phyloP scores from a whole-genome alignment of 108 stramenopile genomes.

The Stephanodiscus triporus region DNA sequence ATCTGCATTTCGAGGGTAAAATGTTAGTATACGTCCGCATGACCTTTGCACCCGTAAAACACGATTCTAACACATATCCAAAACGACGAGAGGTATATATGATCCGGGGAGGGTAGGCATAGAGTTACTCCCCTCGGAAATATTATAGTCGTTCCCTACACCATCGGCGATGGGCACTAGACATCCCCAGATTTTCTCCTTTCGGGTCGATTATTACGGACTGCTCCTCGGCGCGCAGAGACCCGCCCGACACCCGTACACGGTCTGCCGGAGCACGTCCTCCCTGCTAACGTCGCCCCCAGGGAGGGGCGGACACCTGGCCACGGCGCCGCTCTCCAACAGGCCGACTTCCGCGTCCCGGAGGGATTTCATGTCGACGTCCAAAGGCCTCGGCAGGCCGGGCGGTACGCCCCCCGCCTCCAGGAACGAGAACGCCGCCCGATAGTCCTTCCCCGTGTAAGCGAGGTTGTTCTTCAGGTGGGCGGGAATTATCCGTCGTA shows the following conservation, averaged over 20 bases:
- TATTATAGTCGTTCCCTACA: neutral
- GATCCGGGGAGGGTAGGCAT: neutral
- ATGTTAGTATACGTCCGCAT: neutral
- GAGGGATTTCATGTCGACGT: slow-evolving; percentile 78
- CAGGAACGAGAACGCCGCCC: slow-evolving; percentile 86
- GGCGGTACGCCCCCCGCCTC: slow-evolving; percentile 75
- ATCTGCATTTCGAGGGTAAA: neutral
- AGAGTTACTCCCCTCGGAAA: neutral
- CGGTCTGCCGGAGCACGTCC: slow-evolving; percentile 72
- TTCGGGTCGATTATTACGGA: slow-evolving; percentile 9
- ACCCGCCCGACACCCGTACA: slow-evolving; percentile 67
- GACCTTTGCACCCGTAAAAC: too few species aligned
- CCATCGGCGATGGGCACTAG: too few species aligned
- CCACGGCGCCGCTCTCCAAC: slow-evolving; percentile 80
- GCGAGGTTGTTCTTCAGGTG: slow-evolving; percentile 90
- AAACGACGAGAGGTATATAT: too few species aligned
- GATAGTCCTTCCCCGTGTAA: slow-evolving; percentile 81
- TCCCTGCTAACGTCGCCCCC: slow-evolving; percentile 73
- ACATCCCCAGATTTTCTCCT: too few species aligned
- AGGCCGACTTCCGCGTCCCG: slow-evolving; percentile 78
- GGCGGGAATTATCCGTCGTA: slow-evolving; percentile 88
- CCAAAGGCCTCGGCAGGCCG: slow-evolving; percentile 81
- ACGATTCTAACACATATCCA: too few species aligned
- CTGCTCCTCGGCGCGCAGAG: slow-evolving; percentile 63
- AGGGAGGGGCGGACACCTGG: slow-evolving; percentile 68